Conservation (phyloP, 306 rosid genomes). For the Amphicarpaea edgeworthii region DNA sequence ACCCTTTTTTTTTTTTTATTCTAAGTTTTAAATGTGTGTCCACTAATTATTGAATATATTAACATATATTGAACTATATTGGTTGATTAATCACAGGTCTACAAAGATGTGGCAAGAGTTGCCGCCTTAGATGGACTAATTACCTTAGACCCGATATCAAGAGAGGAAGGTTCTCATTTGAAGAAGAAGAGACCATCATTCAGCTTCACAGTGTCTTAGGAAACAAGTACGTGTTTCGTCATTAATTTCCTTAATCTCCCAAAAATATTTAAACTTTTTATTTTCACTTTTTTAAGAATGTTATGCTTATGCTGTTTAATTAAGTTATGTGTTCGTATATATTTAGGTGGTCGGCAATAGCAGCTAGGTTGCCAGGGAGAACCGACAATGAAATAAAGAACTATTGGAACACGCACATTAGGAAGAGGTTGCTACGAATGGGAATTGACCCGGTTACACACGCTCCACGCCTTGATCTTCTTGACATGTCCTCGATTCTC, state of each 20-base stretch:
- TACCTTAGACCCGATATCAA: constrained; percentile 93
- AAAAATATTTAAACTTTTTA: neutral
- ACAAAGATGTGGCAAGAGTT: constrained; percentile 94
- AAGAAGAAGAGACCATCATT: constrained; percentile 92
- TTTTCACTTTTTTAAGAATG: neutral
- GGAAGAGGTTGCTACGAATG: constrained; percentile 78
- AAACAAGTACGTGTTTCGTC: constrained; percentile 72
- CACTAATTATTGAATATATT: neutral
- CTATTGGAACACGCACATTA: constrained; percentile 91
- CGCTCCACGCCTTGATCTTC: constrained; percentile 83
- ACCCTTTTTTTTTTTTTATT: neutral
- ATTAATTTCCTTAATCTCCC: neutral
- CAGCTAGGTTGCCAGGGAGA: constrained; percentile 88
- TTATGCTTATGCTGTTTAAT: neutral
- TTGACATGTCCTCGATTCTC: constrained; percentile 73
- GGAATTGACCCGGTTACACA: constrained; percentile 96
- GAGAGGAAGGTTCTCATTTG: constrained; percentile 93
- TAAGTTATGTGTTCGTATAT: neutral
- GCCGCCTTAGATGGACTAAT: constrained; percentile 96
- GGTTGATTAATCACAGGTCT: constrained; percentile 55
- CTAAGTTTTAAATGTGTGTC: neutral
- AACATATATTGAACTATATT: neutral
- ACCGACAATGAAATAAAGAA: constrained; percentile 95
- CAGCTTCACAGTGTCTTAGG: constrained; percentile 87
- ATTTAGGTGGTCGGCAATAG: constrained; percentile 92